Base-by-base conservation (phyloP, 768 basidiomycete genomes). In the Pleurotus ostreatus region DNA sequence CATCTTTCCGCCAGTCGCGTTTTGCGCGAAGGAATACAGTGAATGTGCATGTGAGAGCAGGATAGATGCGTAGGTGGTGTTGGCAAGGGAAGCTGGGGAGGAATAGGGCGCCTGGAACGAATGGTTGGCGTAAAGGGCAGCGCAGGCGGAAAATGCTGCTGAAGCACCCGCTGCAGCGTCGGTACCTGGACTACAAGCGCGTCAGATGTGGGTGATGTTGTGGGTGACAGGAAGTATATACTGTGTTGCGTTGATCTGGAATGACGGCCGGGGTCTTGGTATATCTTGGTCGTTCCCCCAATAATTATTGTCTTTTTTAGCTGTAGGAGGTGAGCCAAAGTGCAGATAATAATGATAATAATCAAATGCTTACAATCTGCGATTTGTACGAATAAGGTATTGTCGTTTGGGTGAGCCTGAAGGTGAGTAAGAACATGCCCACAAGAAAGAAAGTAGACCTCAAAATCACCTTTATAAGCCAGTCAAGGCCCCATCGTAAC, bases 211-310 rank as follows among this genome's bases (percentile, higher is more conserved):
- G 8, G 13, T 41, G 39, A 11, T 9, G 22, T 44, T 3, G 43
- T 25, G 20, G n/a, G 22, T 23, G 22, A 41, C 26, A 30, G 38
- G n/a, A 46, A 9, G 16, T 51, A 55, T 55, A 22, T 20, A 61
- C 60, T 82, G 77, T 46, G 86, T 86, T 55, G 77, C 70, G 61
- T 94, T 94, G 61, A 97, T 84, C 61, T 85, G 83, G 71, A 82
- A 94, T 1, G 88, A 83, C 1, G 87, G 82, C 38, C 95, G 84
- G 20, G 85, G 82, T 13, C 70, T 70, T 9, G 93, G 93, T 49
- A 97, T 90, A 57, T 75, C 76, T 46, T 75, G 78, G 62, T 97
- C 94, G 9, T 88, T 91, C 58, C 92, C 94, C 93, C 94, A 96
- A 66, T 97, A 98, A 2, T 77, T 77, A 62, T 89, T 80, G 66